Percentiles rank a stretch among this genome's conserved stretches.
Conservation (phyloP, 2,329 filamentous ascomycete species). For the Mariannaea elegans region DNA sequence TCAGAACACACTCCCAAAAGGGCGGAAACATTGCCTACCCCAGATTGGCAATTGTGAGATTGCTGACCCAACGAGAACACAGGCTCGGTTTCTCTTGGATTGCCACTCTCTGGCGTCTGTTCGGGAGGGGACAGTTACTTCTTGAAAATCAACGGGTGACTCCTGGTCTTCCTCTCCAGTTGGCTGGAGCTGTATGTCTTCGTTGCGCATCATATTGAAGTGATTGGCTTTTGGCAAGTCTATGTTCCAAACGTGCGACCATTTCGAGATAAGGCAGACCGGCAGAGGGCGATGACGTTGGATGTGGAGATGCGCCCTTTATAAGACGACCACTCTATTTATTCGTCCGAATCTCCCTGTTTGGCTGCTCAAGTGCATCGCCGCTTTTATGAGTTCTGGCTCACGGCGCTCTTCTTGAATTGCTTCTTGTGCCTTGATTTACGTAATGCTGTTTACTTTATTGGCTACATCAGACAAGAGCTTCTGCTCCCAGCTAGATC, state of each 20-base stretch:
- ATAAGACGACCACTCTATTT: not conserved
- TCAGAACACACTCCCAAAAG: not conserved
- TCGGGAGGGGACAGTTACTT: not conserved
- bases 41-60: conserved; percentile 17
- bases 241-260: too few species aligned
- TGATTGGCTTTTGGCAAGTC: too few species aligned
- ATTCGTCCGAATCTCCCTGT: too few species aligned
- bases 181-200: not conserved
- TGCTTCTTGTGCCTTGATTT: too few species aligned
- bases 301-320: not conserved
- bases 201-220: not conserved
- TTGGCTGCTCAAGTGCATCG: too few species aligned
- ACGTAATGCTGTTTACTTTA: too few species aligned
- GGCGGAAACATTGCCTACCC: not conserved
- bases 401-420: too few species aligned
- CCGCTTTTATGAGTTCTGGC: too few species aligned
- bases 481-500: too few species aligned
- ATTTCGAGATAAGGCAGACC: not conserved
- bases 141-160: not conserved
- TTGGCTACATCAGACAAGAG: too few species aligned
- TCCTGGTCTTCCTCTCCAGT: not conserved
- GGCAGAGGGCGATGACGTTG: not conserved
- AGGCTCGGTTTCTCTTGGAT: not conserved
- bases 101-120: not conserved
- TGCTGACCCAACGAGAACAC: not conserved